Conservation (phyloP, 257 asterid species). For the Penstemon newberryi region DNA sequence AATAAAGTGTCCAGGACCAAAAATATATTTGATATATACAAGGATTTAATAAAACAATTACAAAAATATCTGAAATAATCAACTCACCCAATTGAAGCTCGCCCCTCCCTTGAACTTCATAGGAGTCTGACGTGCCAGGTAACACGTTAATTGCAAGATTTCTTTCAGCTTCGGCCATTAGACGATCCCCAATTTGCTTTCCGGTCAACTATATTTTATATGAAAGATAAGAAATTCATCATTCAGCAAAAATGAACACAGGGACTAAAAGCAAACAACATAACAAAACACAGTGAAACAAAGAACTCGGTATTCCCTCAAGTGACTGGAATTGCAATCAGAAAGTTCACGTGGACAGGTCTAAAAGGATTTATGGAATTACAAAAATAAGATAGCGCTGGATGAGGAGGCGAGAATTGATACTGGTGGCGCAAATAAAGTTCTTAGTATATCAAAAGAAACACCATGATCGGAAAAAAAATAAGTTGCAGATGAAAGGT, state of each 20-base stretch:
- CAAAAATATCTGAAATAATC: slow-evolving; percentile 21
- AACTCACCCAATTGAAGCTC: slow-evolving; percentile 95
- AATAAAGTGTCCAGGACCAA: slow-evolving; percentile 5
- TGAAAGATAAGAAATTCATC: slow-evolving; percentile 24
- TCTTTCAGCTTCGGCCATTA: slow-evolving; percentile 92
- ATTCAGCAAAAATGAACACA: slow-evolving; percentile 15
- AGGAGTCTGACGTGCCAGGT: slow-evolving; percentile 83
- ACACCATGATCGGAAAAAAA: too few species aligned
- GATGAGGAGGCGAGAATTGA: too few species aligned
- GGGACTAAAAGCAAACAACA: slow-evolving; percentile 5
- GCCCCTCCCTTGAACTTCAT: slow-evolving; percentile 99
- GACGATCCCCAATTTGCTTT: slow-evolving; percentile 93
- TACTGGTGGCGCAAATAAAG: too few species aligned
- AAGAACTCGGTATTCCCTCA: background rate
- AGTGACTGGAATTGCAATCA: too few species aligned
- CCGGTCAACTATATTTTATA: slow-evolving; percentile 76
- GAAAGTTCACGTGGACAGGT: too few species aligned
- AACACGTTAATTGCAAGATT: slow-evolving; percentile 93
- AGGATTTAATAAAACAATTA: background rate
- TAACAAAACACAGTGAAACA: slow-evolving; percentile 1
- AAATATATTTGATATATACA: background rate
- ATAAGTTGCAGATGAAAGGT: too few species aligned
- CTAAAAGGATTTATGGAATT: too few species aligned
- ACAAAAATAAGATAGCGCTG: too few species aligned
- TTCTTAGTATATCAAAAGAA: too few species aligned